Evolutionary conservation across 371 early-diverging fungal species (phyloP).

Genomic region (Lichtheimia ornata): DNA sequence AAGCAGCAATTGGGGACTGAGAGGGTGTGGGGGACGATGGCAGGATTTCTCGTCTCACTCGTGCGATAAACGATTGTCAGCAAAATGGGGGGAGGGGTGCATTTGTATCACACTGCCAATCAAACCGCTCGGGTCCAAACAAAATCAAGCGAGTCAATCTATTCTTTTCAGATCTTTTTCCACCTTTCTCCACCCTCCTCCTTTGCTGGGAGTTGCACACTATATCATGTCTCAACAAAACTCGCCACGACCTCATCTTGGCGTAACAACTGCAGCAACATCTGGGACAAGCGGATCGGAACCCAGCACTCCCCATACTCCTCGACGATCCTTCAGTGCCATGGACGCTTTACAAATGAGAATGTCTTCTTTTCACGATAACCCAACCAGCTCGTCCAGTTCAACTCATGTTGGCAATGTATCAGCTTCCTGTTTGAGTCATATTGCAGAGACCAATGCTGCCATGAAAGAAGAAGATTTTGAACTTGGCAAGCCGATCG

Average conservation of each 20-base stretch:
- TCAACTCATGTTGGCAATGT: not conserved
- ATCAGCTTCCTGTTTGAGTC: conserved; percentile 1
- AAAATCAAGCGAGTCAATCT: no score
- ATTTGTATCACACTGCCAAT: no score
- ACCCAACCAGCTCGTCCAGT: not conserved
- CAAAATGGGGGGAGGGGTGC: no score
- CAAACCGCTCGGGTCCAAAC: no score
- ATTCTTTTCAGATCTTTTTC: no score
- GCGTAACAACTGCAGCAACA: not conserved
- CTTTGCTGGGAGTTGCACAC: no score
- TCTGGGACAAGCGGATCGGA: not conserved
- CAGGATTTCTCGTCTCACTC: no score
- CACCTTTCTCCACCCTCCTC: no score
- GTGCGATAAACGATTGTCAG: no score
- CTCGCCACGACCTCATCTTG: not conserved
- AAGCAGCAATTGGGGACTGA: no score
- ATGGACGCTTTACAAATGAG: conserved; percentile 6
- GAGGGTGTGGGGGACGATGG: no score
- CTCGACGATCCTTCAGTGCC: conserved; percentile 8
- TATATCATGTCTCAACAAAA: not conserved
- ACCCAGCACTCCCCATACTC: not conserved
- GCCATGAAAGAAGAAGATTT: conserved; percentile 33
- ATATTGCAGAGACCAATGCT: conserved; percentile 12
- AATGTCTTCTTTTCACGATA: conserved; percentile 6
- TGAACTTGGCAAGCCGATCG: conserved; percentile 36